Conservation (phyloP, 1,284 basidiomycete genomes). For the Leccinum proximum region DNA sequence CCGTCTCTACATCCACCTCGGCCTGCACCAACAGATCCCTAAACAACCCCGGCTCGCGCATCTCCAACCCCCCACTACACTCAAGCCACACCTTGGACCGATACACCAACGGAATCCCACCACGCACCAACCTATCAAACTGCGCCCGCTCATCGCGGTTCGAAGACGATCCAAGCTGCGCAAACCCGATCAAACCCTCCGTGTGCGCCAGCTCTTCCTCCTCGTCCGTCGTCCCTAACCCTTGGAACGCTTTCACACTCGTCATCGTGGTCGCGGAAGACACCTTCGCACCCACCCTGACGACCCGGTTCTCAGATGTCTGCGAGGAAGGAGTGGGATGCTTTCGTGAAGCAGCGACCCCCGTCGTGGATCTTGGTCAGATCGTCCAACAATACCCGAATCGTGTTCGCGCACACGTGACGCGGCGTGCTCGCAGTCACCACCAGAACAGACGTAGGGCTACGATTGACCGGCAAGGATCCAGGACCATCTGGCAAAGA, state of each 20-base stretch:
- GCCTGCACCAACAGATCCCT: conserved; percentile 73
- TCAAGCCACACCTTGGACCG: conserved; percentile 90
- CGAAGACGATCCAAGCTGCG: conserved; percentile 76
- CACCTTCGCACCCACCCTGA: conserved; percentile 20
- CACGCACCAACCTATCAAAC: conserved; percentile 77
- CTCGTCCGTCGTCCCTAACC: conserved; percentile 57
- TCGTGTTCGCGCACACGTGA: conserved; percentile 73
- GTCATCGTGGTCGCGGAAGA: conserved; percentile 8
- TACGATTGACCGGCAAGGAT: not conserved
- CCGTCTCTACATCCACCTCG: conserved; percentile 34
- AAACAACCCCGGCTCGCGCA: conserved; percentile 91
- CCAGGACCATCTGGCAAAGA: conserved; percentile 26
- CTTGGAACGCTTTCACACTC: conserved; percentile 52
- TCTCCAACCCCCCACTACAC: conserved; percentile 89
- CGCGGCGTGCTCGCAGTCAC: conserved; percentile 58
- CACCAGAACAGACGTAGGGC: conserved; percentile 48
- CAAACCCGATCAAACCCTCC: conserved; percentile 83
- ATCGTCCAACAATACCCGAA: conserved; percentile 76
- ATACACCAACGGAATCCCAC: conserved; percentile 88
- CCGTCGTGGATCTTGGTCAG: conserved; percentile 86
- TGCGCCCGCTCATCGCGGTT: conserved; percentile 78
- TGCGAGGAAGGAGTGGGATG: too few species aligned
- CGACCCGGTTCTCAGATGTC: too few species aligned
- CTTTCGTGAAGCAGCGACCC: conserved; percentile 37
- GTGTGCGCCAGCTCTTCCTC: conserved; percentile 72